Base-by-base conservation (phyloP, 371 early-diverging fungal species). In the Mucor indicus region DNA sequence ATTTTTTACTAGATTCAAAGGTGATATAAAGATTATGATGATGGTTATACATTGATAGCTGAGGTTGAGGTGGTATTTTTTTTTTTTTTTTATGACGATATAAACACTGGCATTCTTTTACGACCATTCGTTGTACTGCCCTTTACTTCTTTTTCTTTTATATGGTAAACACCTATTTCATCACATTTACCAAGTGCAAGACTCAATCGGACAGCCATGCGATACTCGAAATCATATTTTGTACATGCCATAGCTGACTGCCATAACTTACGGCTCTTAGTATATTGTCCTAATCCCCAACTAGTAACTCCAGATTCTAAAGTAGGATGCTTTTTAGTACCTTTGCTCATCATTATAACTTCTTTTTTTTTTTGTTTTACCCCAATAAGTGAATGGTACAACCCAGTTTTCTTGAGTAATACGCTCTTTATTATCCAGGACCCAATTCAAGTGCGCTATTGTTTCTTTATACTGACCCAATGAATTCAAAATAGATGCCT, bases 301-400 rank as follows among this genome's bases (percentile, higher is more conserved):
- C 73, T 67, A 8, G 80, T 78, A 0, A 81, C 69, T 7, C 84
- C 84, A 5, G 80, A 74, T 60, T 84, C 84, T 69, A 51, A n/a
- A n/a, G 4, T 11, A 35, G 2, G 17, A 37, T 12, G 2, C 12
- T n/a, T n/a, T n/a, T n/a, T n/a, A n/a, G n/a, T n/a, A n/a, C n/a
- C n/a, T n/a, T n/a, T n/a, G n/a, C n/a, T n/a, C n/a, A n/a, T n/a
- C n/a, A n/a, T n/a, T n/a, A n/a, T n/a, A n/a, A n/a, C n/a, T n/a
- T n/a, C n/a, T n/a, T n/a, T n/a, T n/a, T n/a, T n/a, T n/a, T n/a
- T n/a, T n/a, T 53, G n/a, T 33, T 29, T 66, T 76, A 66, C 81
- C 81, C 80, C 82, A 84, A 48, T 75, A 80, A n/a, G 82, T 69
- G 55, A 84, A 84, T 21, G 84, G 84, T 3, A 78, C 57, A 12